Conservation (phyloP, 1,284 basidiomycete species). For the Cutaneotrichosporon arboriforme region DNA sequence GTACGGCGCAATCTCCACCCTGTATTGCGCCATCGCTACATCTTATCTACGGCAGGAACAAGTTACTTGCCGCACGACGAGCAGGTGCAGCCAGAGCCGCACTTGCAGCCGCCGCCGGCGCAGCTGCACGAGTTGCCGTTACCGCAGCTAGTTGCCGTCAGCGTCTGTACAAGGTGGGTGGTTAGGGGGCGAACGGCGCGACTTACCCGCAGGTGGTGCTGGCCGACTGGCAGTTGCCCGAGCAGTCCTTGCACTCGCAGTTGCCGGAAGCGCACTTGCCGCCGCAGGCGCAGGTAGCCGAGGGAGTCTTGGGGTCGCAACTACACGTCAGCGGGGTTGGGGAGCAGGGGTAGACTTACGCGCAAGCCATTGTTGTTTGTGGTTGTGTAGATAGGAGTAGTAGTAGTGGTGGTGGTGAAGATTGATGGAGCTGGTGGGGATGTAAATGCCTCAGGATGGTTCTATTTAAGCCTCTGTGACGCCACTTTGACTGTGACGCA, state of each 20-base stretch:
- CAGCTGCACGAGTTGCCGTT: neutral
- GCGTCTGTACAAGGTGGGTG: neutral
- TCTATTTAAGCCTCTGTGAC: neutral
- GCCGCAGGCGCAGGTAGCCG: slow-evolving; percentile 1
- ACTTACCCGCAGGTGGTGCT: neutral
- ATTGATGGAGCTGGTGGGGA: neutral
- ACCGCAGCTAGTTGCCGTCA: neutral
- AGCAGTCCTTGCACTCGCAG: neutral
- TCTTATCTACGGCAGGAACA: too few species aligned
- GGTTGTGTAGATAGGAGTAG: too few species aligned
- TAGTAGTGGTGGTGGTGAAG: neutral
- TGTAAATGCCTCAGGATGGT: neutral
- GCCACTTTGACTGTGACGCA: neutral
- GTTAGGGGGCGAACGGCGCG: too few species aligned
- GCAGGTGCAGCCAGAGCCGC: neutral
- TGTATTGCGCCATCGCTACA: too few species aligned
- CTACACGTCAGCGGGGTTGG: neutral
- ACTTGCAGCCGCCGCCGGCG: neutral
- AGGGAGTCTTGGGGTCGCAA: neutral
- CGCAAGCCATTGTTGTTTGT: neutral
- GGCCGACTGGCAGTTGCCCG: neutral
- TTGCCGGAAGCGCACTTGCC: slow-evolving; percentile 1
- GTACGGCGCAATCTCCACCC: too few species aligned
- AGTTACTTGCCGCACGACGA: too few species aligned
- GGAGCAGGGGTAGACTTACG: too few species aligned